A percentile compares a stretch with the other conserved stretches of the same genome.
Conservation (phyloP, 2,329 filamentous ascomycete genomes). For the Cadophora luteo-olivacea region DNA sequence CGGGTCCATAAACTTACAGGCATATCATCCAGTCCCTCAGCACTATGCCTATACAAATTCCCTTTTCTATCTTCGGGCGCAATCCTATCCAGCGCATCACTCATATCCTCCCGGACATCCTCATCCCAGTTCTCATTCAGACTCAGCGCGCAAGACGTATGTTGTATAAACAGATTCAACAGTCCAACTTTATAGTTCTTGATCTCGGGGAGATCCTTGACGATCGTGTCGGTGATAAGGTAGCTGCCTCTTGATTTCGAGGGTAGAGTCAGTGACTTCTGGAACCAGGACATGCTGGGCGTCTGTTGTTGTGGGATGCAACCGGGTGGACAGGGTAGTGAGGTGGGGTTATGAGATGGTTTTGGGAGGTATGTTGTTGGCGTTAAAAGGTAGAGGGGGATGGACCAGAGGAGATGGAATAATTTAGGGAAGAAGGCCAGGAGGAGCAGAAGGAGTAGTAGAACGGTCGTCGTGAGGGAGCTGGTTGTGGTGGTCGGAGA, state of each 20-base stretch:
- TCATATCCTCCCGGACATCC: conserved; percentile 90
- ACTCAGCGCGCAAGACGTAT: conserved; percentile 88
- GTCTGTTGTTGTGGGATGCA: conserved; percentile 27
- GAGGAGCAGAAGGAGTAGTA: conserved; percentile 56
- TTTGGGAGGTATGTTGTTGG: conserved; percentile 39
- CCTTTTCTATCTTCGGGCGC: conserved; percentile 82
- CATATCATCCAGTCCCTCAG: conserved; percentile 93
- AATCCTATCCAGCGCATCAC: conserved; percentile 88
- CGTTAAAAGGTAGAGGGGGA: conserved; percentile 53
- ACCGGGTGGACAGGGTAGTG: conserved; percentile 28
- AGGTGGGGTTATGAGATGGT: conserved; percentile 22
- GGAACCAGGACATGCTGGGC: conserved; percentile 72
- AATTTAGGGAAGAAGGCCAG: conserved; percentile 58
- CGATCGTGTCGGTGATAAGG: conserved; percentile 82
- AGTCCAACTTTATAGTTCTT: conserved; percentile 83
- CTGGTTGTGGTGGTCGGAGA: conserved; percentile 28
- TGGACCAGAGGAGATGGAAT: conserved; percentile 59
- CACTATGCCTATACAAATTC: conserved; percentile 82
- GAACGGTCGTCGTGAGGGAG: conserved; percentile 48
- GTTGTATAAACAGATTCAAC: conserved; percentile 91
- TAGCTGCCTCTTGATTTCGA: conserved; percentile 82
- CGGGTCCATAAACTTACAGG: conserved; percentile 63
- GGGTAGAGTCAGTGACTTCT: conserved; percentile 85
- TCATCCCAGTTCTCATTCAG: conserved; percentile 91
- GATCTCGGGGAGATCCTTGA: conserved; percentile 78